Percentiles rank a stretch among this genome's conserved stretches.
Evolutionary conservation across 345 rosid species (phyloP).

Genomic region (Zanthoxylum bungeanum): DNA sequence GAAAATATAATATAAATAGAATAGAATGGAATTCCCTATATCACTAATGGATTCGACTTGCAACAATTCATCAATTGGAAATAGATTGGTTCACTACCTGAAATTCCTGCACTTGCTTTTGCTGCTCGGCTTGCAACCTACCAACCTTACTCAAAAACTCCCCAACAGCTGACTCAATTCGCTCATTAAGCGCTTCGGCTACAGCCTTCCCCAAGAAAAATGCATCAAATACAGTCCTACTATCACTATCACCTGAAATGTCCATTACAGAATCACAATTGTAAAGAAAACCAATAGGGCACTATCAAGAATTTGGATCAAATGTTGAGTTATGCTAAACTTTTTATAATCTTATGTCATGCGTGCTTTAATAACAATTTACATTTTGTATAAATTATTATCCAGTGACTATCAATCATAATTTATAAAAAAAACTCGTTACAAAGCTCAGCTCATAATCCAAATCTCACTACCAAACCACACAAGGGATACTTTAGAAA

Average conservation of each 20-base stretch:
- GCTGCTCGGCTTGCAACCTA: constrained; percentile 87
- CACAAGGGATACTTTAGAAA: background rate
- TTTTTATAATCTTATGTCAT: too few species aligned
- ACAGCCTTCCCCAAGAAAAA: constrained; percentile 94
- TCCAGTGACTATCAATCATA: too few species aligned
- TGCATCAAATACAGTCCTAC: constrained; percentile 68
- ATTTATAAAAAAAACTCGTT: too few species aligned
- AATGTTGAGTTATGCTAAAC: too few species aligned
- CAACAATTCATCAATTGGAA: background rate
- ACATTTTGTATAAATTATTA: too few species aligned
- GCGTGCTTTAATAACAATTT: too few species aligned
- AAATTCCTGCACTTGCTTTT: constrained; percentile 80
- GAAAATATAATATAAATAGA: background rate
- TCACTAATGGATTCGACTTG: background rate
- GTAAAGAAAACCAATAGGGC: background rate
- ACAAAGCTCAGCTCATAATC: background rate
- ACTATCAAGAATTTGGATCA: too few species aligned
- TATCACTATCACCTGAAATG: constrained; percentile 63
- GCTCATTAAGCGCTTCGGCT: constrained; percentile 82
- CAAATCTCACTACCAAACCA: background rate
- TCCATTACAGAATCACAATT: background rate
- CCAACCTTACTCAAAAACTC: constrained; percentile 73
- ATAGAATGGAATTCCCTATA: background rate
- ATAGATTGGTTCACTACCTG: constrained; percentile 43
- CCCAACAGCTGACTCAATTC: constrained; percentile 75